These are phyloP conservation scores for Aspergillus oerlinghausenensis DNA, from an alignment of 2,329 filamentous ascomycete genomes.

Conservation along the genomic window DNA sequence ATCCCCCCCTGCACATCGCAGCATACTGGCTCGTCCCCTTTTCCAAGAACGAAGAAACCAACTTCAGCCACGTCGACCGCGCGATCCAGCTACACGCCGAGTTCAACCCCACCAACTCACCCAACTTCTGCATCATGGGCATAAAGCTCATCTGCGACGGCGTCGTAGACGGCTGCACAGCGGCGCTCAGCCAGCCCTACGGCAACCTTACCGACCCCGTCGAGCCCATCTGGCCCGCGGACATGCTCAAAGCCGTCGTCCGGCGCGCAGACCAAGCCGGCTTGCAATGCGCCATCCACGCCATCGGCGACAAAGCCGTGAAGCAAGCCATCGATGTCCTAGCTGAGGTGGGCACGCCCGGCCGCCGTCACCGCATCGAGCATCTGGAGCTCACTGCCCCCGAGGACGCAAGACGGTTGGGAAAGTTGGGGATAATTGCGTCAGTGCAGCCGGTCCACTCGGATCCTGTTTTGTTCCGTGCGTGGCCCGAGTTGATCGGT, in stretches of 20 bases:
- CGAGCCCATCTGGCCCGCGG: conserved; percentile 45
- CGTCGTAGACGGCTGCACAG: conserved; percentile 49
- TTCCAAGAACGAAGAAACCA: conserved; percentile 33
- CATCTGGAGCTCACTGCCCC: conserved; percentile 48
- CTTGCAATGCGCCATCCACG: conserved; percentile 48
- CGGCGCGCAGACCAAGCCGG: conserved; percentile 40
- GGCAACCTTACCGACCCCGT: conserved; percentile 36
- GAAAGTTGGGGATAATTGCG: conserved; percentile 43
- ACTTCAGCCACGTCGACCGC: conserved; percentile 42
- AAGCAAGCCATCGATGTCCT: conserved; percentile 45
- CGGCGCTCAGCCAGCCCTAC: conserved; percentile 46
- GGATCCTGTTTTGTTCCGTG: conserved; percentile 43
- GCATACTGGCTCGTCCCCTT: conserved; percentile 48
- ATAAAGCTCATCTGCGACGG: conserved; percentile 51
- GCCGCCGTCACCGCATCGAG: conserved; percentile 47
- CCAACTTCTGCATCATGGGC: conserved; percentile 43
- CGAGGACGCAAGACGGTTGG: conserved; percentile 45
- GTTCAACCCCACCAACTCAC: conserved; percentile 37
- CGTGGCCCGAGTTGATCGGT: conserved; percentile 46
- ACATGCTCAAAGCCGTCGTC: conserved; percentile 41
- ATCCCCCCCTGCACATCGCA: conserved; percentile 42
- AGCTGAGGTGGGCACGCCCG: conserved; percentile 35
- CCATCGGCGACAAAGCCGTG: conserved; percentile 48
- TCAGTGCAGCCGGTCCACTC: conserved; percentile 38
- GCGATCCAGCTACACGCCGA: conserved; percentile 40